Conservation (phyloP, 331 rosid species). For the Pyracantha coccinea region DNA sequence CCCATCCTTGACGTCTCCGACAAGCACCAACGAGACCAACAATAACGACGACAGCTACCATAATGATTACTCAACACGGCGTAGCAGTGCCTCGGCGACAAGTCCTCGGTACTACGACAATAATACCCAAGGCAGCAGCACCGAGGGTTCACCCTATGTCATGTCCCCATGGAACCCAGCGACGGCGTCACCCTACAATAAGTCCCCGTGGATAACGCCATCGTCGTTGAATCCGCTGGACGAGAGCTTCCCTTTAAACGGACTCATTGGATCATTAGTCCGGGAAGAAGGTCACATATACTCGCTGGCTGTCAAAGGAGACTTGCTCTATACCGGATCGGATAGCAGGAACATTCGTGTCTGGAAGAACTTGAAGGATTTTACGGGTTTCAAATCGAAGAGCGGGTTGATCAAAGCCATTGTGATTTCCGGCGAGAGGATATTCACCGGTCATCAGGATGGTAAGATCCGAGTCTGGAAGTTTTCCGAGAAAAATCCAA, state of each 20-base stretch:
- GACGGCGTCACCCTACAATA: constrained; percentile 53
- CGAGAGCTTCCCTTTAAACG: constrained; percentile 10
- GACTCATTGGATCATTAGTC: constrained; percentile 62
- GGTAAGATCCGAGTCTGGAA: constrained; percentile 92
- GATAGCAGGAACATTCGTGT: constrained; percentile 91
- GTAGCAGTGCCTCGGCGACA: constrained; percentile 17
- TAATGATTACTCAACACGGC: not conserved
- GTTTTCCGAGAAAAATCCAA: constrained; percentile 20
- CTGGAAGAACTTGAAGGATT: constrained; percentile 70
- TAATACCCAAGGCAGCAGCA: constrained; percentile 19
- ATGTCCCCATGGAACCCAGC: constrained; percentile 66
- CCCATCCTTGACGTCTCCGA: constrained; percentile 1
- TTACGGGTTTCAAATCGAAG: constrained; percentile 60
- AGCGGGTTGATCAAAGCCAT: constrained; percentile 83
- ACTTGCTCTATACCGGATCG: constrained; percentile 75
- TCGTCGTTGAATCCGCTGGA: constrained; percentile 22
- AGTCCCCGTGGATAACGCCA: constrained; percentile 64
- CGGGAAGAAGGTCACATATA: constrained; percentile 84
- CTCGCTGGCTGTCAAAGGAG: constrained; percentile 62
- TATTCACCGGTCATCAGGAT: constrained; percentile 94
- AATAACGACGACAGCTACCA: not conserved
- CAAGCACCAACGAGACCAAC: not conserved
- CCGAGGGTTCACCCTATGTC: constrained; percentile 38
- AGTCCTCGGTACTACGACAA: constrained; percentile 22
- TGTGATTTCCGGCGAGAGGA: constrained; percentile 40